A percentile compares a stretch with the other conserved stretches of the same genome.
Conservation (phyloP, 768 basidiomycete genomes). For the Paxillus involutus region DNA sequence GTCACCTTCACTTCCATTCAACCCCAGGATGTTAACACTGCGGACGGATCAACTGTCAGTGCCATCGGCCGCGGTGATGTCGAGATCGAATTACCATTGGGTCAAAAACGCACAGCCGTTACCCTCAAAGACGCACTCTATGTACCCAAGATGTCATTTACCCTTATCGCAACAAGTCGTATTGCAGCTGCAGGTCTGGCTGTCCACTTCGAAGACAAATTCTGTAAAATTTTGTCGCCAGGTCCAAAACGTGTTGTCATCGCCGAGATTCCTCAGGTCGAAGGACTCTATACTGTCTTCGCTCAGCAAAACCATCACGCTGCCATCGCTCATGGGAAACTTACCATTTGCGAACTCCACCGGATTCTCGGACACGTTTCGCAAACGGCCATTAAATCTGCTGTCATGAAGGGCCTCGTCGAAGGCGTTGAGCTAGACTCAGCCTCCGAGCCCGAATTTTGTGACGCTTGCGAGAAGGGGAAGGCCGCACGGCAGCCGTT, state of each 20-base stretch:
- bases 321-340: too few relatives aligned
- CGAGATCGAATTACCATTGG: neutral
- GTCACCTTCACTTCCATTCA: neutral
- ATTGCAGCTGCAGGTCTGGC: too few relatives aligned
- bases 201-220: too few relatives aligned
- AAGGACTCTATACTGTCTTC: neutral
- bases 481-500: slow-evolving; percentile 26
- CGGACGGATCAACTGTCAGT: neutral
- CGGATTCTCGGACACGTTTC: neutral
- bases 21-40: neutral
- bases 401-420: slow-evolving; percentile 12
- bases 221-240: neutral
- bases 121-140: neutral
- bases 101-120: neutral
- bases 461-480: slow-evolving; percentile 30
- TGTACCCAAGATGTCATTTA: neutral
- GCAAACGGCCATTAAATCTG: neutral
- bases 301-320: neutral
- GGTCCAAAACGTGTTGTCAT: neutral
- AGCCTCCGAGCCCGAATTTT: slow-evolving; percentile 20
- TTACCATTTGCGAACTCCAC: too few relatives aligned
- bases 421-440: slow-evolving; percentile 27
- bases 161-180: neutral
- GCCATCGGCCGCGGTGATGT: neutral
- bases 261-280: neutral